These are phyloP conservation scores for Paecilomyces sp. DNA, from an alignment of 2,329 filamentous ascomycete genomes.

Conservation along the genomic window DNA sequence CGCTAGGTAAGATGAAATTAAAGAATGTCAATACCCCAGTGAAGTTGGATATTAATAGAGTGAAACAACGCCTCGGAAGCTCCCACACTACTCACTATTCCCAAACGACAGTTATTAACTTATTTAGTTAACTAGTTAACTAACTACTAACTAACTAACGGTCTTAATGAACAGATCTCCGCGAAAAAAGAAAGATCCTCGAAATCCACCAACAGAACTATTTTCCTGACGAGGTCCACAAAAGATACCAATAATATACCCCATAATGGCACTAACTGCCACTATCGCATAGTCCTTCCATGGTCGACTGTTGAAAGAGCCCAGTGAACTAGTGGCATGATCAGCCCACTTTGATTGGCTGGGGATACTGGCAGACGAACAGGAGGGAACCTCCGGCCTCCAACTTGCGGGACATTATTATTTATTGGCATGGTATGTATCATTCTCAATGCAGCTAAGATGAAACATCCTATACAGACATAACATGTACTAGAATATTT, in stretches of 20 bases:
- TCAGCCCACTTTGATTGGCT: neutral
- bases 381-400: neutral
- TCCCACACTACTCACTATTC: neutral
- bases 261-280: neutral
- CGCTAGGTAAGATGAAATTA: neutral
- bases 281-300: neutral
- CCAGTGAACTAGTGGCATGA: neutral
- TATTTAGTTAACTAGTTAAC: too few relatives aligned
- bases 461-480: neutral
- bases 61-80: neutral
- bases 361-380: neutral
- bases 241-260: neutral
- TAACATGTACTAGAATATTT: neutral
- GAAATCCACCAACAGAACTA: neutral
- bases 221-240: neutral
- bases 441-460: neutral
- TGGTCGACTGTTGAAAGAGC: neutral
- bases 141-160: too few relatives aligned
- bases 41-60: neutral
- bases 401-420: neutral
- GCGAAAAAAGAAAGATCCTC: neutral
- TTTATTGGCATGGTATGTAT: neutral
- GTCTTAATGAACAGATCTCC: neutral
- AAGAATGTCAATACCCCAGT: neutral
- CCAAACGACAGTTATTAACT: neutral